Base-by-base conservation (phyloP, 805 yeast species). In the Candida vaughaniae region DNA sequence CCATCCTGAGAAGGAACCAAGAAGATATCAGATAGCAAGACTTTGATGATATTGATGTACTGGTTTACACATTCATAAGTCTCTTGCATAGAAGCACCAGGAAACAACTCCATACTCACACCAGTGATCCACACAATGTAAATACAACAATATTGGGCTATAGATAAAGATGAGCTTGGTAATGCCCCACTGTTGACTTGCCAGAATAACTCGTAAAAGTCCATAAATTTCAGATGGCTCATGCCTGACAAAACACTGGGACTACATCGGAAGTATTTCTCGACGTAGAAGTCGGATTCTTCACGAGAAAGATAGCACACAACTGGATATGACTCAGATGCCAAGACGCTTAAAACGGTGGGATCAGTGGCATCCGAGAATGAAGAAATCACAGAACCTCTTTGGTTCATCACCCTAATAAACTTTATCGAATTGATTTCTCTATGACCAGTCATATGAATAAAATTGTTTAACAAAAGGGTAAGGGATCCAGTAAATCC, bases 41-140 rank as follows among this genome's bases (percentile, higher is more conserved):
- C 14, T 29, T 40, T 40, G 28, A 40, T 33, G 29, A 40, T 20
- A 16, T 40, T 35, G 5, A 40, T 35, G 27, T 40, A 40, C 10
- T 26, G 15, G 29, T 36, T 34, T 6, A 40, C 33, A 11, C 17
- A 17, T 22, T 42, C 40, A 25, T 42, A 38, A 22, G 41, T 29
- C 3, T 19, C 34, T 26, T 36, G 42, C 42, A 42, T 34, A 3
- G 39, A 32, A 25, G 42, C 37, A n/a, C 31, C 31, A 6, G 38
- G 37, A 17, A 28, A 33, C 6, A 42, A 12, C 8, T 20, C 42
- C 35, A 42, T n/a, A 8, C 42, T 25, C 3, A 40, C 35, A 6
- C 43, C 43, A 16, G 19, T 40, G 10, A 40, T 40, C 43, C 43
- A 40, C 27, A 36, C 40, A 4, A 29, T 28, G 20, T 40, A 40